Evolutionary conservation across 495 filamentous ascomycete genomes (phyloP).

Genomic region (Neurospora pannonica): DNA sequence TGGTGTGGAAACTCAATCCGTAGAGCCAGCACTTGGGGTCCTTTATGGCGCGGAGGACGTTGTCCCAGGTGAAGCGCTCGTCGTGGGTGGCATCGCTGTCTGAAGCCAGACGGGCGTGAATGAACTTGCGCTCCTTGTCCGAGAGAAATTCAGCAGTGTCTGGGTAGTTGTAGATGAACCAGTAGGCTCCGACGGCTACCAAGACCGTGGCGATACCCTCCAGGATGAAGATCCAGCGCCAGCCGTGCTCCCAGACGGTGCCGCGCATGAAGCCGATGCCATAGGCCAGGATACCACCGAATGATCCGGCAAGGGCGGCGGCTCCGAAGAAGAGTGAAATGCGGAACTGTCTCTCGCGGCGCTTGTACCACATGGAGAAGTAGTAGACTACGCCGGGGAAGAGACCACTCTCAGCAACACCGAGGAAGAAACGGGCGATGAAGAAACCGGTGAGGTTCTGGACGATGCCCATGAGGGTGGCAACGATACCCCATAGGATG

Average conservation of each 20-base stretch:
- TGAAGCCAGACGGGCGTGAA: slow-evolving; percentile 49
- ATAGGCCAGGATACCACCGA: slow-evolving; percentile 67
- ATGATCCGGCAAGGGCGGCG: slow-evolving; percentile 67
- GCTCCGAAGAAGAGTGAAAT: slow-evolving; percentile 69
- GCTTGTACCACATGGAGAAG: slow-evolving; percentile 78
- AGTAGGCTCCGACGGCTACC: slow-evolving; percentile 52
- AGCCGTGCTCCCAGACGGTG: slow-evolving; percentile 56
- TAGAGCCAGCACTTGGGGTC: slow-evolving; percentile 73
- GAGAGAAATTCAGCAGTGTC: slow-evolving; percentile 57
- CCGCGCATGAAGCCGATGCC: slow-evolving; percentile 54
- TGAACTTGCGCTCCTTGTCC: slow-evolving; percentile 50
- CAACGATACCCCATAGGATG: slow-evolving; percentile 47
- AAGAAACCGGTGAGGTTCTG: slow-evolving; percentile 58
- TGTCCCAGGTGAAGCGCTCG: slow-evolving; percentile 57
- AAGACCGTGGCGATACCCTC: slow-evolving; percentile 62
- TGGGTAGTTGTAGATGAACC: slow-evolving; percentile 67
- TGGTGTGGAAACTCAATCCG: slow-evolving; percentile 61
- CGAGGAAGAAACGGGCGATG: slow-evolving; percentile 53
- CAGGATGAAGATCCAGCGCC: slow-evolving; percentile 80
- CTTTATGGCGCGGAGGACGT: slow-evolving; percentile 51
- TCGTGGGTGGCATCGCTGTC: slow-evolving; percentile 51
- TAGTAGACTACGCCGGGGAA: slow-evolving; percentile 75
- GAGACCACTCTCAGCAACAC: slow-evolving; percentile 47
- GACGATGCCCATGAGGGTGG: slow-evolving; percentile 60
- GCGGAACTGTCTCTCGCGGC: slow-evolving; percentile 59